These are phyloP conservation scores for Cornus kousa DNA, from an alignment of 148 eudicot species.

Conservation along the genomic window DNA sequence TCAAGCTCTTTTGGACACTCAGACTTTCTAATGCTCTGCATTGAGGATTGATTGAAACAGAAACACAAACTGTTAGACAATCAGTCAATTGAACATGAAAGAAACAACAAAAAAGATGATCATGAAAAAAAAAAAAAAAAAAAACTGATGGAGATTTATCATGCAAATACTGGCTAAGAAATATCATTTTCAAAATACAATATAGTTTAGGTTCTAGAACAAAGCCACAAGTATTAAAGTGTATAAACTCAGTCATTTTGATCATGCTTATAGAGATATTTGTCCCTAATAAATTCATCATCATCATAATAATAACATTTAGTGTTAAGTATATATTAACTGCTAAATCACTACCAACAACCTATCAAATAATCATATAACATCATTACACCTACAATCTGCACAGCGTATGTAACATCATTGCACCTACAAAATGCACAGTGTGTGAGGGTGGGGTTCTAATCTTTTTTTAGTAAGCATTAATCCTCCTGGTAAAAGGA, in stretches of 20 bases:
- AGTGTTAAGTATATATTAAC: no score
- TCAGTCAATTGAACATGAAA: neutral
- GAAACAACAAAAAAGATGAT: neutral
- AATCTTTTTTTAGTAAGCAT: no score
- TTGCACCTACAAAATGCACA: no score
- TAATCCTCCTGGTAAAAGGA: neutral
- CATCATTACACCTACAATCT: no score
- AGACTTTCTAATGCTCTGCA: slow-evolving; percentile 58
- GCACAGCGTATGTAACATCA: no score
- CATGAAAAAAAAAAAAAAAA: neutral
- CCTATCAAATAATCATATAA: no score
- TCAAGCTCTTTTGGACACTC: slow-evolving; percentile 71
- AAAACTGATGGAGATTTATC: neutral
- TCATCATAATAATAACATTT: no score
- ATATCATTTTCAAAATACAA: neutral
- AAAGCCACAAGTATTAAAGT: neutral
- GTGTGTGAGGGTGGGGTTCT: no score
- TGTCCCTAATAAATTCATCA: neutral
- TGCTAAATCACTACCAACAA: no score
- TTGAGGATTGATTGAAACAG: neutral
- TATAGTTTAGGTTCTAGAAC: neutral
- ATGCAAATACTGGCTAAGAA: neutral
- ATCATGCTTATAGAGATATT: neutral
- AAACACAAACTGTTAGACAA: neutral
- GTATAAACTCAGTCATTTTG: neutral